Evolutionary conservation across 1,284 basidiomycete genomes (phyloP), one percentile per base, ranked within the genome.

Genomic region (Ceratobasidium sp.): DNA sequence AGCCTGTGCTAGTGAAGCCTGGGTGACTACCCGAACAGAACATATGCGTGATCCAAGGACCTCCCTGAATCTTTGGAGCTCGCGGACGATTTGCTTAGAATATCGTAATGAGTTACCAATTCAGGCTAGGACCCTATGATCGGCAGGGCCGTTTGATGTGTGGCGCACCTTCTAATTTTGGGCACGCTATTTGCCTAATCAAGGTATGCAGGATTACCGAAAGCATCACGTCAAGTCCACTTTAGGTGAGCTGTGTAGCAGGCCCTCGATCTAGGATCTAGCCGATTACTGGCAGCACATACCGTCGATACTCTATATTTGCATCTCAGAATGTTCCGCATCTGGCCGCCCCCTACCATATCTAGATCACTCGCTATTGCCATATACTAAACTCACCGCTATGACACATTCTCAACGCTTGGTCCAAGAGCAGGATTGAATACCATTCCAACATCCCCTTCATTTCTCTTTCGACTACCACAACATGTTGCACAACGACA

Each of bases 361-460:
- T 23, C 10, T 55, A 12, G 52, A 23, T 4, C 23, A 12, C 1
- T 12, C 23, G n/a, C 8, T n/a, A n/a, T n/a, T 27, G n/a, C 52
- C 52, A 5, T 12, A 55, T 55, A 55, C 52, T n/a, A n/a, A 23
- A 23, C n/a, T 10, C 52, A 55, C 20, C n/a, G 23, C 1, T n/a
- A 3, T 12, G n/a, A 12, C 12, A 6, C 23, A n/a, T 3, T 7
- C 52, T 27, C n/a, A n/a, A n/a, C 52, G 23, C 52, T 27, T 55
- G 52, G 52, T 27, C n/a, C 52, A 23, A 55, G 52, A 27, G 20
- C 46, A 12, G 52, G 6, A 38, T 6, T 27, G 27, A n/a, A 55
- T 55, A 8, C n/a, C 23, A 27, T 55, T 55, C n/a, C n/a, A 55
- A 55, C 52, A n/a, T 55, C 52, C n/a, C 52, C 52, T 55, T 23